Evolutionary conservation across 371 early-diverging fungal species (phyloP).

Genomic region (Lichtheimia ramosa): DNA sequence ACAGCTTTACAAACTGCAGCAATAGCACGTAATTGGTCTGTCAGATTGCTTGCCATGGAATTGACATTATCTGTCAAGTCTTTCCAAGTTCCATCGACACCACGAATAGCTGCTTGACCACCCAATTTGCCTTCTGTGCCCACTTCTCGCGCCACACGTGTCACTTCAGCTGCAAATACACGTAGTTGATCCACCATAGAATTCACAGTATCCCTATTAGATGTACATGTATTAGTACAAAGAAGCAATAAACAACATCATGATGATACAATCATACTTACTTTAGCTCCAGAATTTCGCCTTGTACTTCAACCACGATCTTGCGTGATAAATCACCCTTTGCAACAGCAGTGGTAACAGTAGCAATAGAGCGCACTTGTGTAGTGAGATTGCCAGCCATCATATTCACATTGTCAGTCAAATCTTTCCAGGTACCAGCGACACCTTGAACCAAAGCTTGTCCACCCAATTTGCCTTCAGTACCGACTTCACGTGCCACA

Average conservation of each 20-base stretch:
- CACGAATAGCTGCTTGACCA: conserved; percentile 54
- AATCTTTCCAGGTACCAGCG: no score
- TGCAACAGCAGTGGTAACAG: conserved; percentile 50
- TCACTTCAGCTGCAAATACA: conserved; percentile 50
- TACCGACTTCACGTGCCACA: no score
- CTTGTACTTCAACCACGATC: conserved; percentile 41
- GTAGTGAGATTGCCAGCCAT: no score
- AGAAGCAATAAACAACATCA: neutral
- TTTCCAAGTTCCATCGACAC: conserved; percentile 72
- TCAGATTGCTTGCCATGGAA: conserved; percentile 56
- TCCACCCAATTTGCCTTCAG: no score
- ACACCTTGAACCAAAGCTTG: no score
- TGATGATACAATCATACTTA: conserved; percentile 33
- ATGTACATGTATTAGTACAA: neutral
- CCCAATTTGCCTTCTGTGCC: conserved; percentile 64
- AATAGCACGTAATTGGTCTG: conserved; percentile 53
- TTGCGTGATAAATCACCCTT: conserved; percentile 45
- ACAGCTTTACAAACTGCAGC: conserved; percentile 57
- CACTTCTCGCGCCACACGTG: conserved; percentile 59
- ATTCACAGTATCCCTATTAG: conserved; percentile 35
- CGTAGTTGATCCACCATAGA: conserved; percentile 33
- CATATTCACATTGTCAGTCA: no score
- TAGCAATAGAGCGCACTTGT: no score
- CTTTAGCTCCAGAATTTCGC: conserved; percentile 53
- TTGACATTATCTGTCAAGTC: conserved; percentile 67